Conservation (phyloP, 2,329 filamentous ascomycete species). For the Epichloe uncinata region DNA sequence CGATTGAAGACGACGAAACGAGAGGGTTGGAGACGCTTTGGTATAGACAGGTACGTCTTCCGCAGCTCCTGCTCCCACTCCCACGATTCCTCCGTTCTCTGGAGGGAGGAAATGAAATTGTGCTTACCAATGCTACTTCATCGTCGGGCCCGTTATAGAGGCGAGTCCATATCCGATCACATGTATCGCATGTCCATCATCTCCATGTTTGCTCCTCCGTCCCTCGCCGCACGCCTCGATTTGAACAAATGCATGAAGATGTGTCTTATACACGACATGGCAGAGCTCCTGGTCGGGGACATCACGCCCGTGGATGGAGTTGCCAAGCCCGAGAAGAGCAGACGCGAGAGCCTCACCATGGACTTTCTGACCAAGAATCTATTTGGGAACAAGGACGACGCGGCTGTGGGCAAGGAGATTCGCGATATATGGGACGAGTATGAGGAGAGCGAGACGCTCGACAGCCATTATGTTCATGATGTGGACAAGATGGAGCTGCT, state of each 20-base stretch:
- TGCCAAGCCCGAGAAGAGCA: conserved; percentile 73
- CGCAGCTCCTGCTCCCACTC: neutral
- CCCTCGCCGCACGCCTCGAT: conserved; percentile 59
- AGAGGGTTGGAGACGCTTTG: conserved; percentile 89
- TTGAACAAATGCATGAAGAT: conserved; percentile 80
- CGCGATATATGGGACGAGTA: conserved; percentile 87
- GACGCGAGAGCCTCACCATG: conserved; percentile 82
- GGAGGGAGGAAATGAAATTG: too few species aligned
- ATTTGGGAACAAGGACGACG: conserved; percentile 63
- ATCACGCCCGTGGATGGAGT: conserved; percentile 89
- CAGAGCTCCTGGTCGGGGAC: conserved; percentile 86
- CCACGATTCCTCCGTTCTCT: neutral
- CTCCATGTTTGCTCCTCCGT: conserved; percentile 75
- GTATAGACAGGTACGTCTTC: conserved; percentile 42
- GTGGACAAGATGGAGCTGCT: conserved; percentile 94
- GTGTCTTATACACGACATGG: conserved; percentile 96
- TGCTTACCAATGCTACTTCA: neutral
- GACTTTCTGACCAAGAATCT: conserved; percentile 68
- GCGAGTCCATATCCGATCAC: conserved; percentile 92
- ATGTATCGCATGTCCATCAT: conserved; percentile 99
- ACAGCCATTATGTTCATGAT: conserved; percentile 87
- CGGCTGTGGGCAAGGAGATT: conserved; percentile 54
- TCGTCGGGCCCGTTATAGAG: conserved; percentile 25
- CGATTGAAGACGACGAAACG: conserved; percentile 92
- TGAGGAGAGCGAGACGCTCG: conserved; percentile 71